These are phyloP conservation scores for Mallotus repandus DNA, from an alignment of 441 rosid genomes.

Conservation along the genomic window DNA sequence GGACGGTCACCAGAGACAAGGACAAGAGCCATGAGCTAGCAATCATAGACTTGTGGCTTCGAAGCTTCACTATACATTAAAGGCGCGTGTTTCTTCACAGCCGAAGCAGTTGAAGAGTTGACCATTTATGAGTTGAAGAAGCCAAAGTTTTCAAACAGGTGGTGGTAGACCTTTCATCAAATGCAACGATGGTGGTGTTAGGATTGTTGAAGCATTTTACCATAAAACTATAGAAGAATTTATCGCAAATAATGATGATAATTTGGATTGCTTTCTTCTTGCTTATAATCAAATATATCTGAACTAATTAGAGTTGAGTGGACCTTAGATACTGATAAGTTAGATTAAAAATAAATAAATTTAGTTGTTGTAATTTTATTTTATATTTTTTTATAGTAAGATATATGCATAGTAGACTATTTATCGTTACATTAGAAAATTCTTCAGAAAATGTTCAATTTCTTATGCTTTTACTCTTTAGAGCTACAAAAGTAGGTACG, in stretches of 20 bases:
- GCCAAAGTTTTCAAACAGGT: conserved; percentile 43
- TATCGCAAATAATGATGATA: conserved; percentile 28
- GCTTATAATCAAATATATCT: conserved; percentile 28
- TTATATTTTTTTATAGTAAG: too few relatives aligned
- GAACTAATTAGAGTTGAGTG: too few relatives aligned
- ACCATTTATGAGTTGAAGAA: conserved; percentile 37
- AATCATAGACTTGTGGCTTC: conserved; percentile 54
- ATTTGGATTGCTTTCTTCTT: conserved; percentile 39
- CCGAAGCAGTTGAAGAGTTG: conserved; percentile 33
- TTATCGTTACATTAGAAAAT: too few relatives aligned
- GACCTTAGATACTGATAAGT: too few relatives aligned
- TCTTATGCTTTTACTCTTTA: too few relatives aligned
- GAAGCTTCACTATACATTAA: conserved; percentile 74
- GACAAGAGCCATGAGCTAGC: conserved; percentile 38
- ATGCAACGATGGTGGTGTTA: conserved; percentile 72
- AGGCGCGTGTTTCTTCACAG: conserved; percentile 52
- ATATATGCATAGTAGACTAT: too few relatives aligned
- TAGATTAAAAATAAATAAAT: too few relatives aligned
- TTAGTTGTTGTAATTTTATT: too few relatives aligned
- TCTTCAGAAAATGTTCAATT: too few relatives aligned
- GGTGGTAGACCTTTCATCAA: conserved; percentile 48
- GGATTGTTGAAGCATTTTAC: conserved; percentile 53
- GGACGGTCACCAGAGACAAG: conserved; percentile 34
- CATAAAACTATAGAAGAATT: conserved; percentile 53
- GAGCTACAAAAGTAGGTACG: too few relatives aligned